A percentile compares a stretch with the other conserved stretches of the same genome.
These are phyloP conservation scores for Amylostereum chailletii DNA, from an alignment of 1,284 basidiomycete species.

Conservation along the genomic window DNA sequence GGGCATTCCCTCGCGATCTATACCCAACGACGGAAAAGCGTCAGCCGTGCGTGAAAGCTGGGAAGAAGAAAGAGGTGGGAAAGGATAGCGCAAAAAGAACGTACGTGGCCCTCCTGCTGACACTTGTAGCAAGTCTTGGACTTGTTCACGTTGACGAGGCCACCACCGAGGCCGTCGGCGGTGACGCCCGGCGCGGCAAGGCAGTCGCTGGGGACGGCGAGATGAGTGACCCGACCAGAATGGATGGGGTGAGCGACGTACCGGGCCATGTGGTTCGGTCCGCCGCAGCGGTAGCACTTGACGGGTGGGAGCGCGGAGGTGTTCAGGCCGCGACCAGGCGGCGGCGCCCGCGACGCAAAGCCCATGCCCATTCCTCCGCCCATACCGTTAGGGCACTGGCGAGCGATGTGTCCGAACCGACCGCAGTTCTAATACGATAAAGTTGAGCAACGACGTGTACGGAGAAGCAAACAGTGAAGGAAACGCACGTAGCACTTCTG, in stretches of 20 bases:
- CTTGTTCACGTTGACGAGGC: conserved; percentile 36
- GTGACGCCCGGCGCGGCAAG: conserved; percentile 60
- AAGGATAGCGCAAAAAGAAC: conserved; percentile 14
- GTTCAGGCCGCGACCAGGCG: conserved; percentile 65
- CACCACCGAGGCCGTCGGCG: conserved; percentile 25
- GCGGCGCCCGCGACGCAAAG: conserved; percentile 59
- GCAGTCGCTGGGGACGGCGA: conserved; percentile 48
- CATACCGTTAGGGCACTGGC: conserved; percentile 52
- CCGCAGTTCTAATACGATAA: conserved; percentile 54
- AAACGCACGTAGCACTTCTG: conserved; percentile 78
- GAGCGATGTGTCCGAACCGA: conserved; percentile 73
- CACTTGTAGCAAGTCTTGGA: conserved; percentile 82
- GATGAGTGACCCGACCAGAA: background rate
- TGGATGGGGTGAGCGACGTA: conserved; percentile 19
- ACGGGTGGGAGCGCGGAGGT: conserved; percentile 71
- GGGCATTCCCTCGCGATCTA: conserved; percentile 77
- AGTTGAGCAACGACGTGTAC: conserved; percentile 6
- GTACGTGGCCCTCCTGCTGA: conserved; percentile 76
- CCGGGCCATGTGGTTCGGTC: conserved; percentile 78
- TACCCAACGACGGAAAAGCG: background rate
- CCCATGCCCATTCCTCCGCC: conserved; percentile 26
- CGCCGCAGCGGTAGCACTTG: conserved; percentile 78
- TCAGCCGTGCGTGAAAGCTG: background rate
- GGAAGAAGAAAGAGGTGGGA: background rate
- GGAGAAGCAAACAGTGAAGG: conserved; percentile 2